These are phyloP conservation scores for Corymbia citriodora DNA, from an alignment of 441 rosid species.

Conservation along the genomic window DNA sequence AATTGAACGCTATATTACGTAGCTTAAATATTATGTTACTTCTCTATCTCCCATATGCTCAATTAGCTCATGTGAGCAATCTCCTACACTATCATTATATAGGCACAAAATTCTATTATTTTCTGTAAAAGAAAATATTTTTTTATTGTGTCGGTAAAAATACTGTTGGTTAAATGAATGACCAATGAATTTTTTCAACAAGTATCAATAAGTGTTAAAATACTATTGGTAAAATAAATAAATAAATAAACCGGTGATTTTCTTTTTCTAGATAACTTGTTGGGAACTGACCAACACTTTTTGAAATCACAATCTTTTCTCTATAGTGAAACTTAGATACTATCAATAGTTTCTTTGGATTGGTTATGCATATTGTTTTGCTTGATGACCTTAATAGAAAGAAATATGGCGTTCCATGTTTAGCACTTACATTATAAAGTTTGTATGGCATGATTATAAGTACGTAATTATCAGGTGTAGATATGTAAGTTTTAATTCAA, in stretches of 20 bases:
- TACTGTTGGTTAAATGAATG: too few relatives aligned
- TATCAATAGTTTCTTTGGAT: too few relatives aligned
- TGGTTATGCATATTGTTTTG: background rate
- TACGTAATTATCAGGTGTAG: too few relatives aligned
- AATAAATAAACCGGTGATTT: too few relatives aligned
- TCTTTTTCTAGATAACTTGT: background rate
- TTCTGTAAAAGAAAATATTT: too few relatives aligned
- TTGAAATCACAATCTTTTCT: too few relatives aligned
- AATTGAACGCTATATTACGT: background rate
- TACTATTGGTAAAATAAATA: too few relatives aligned
- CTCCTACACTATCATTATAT: background rate
- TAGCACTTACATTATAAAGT: background rate
- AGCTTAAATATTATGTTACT: background rate
- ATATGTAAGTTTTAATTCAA: too few relatives aligned
- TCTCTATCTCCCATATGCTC: background rate
- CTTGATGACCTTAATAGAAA: background rate
- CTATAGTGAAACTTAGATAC: background rate
- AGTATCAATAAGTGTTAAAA: too few relatives aligned
- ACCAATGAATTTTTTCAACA: too few relatives aligned
- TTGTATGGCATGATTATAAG: background rate
- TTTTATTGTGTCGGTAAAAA: too few relatives aligned
- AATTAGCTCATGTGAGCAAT: background rate
- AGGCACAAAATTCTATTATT: too few relatives aligned
- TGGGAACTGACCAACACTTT: background rate
- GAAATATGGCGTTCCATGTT: background rate